Percentiles rank a stretch among this genome's conserved stretches.
Conservation (phyloP, 768 basidiomycete species). For the Lactifluus piperatus region DNA sequence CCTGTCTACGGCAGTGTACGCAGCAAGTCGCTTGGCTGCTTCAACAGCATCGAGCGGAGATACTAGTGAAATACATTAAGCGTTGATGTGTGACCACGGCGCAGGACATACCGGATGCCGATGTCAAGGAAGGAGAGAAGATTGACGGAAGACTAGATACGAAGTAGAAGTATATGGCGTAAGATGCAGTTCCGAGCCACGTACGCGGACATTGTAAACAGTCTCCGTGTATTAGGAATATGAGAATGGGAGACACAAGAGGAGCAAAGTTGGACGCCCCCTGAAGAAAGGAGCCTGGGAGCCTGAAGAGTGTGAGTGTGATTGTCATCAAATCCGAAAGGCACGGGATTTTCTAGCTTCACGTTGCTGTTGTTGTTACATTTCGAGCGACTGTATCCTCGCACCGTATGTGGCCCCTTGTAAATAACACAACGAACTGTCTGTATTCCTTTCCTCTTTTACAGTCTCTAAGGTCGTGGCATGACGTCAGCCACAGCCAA, state of each 20-base stretch:
- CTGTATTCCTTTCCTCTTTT: not conserved
- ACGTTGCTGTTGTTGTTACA: not conserved
- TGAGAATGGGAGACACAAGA: not conserved
- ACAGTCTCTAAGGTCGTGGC: too few relatives aligned
- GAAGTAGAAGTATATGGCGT: not conserved
- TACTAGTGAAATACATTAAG: not conserved
- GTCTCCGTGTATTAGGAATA: not conserved
- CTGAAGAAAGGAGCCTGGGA: constrained; percentile 5
- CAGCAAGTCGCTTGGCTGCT: constrained; percentile 81
- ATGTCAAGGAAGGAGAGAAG: not conserved
- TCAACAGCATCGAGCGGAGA: constrained; percentile 47
- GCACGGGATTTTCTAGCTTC: not conserved
- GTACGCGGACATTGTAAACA: constrained; percentile 3
- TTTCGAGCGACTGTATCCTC: not conserved
- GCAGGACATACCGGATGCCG: not conserved
- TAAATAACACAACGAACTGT: not conserved
- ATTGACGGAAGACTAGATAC: not conserved
- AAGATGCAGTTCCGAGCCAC: not conserved
- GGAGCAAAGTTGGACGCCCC: not conserved
- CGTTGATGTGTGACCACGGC: not conserved
- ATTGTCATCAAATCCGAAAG: constrained; percentile 8
- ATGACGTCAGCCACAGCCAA: not conserved
- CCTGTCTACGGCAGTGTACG: constrained; percentile 88
- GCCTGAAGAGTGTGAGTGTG: too few relatives aligned
- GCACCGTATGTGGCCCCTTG: not conserved